A percentile compares a stretch with the other conserved stretches of the same genome.
These are phyloP conservation scores for Phytophthora pinifolia DNA, from an alignment of 352 stramenopile species.

Conservation along the genomic window DNA sequence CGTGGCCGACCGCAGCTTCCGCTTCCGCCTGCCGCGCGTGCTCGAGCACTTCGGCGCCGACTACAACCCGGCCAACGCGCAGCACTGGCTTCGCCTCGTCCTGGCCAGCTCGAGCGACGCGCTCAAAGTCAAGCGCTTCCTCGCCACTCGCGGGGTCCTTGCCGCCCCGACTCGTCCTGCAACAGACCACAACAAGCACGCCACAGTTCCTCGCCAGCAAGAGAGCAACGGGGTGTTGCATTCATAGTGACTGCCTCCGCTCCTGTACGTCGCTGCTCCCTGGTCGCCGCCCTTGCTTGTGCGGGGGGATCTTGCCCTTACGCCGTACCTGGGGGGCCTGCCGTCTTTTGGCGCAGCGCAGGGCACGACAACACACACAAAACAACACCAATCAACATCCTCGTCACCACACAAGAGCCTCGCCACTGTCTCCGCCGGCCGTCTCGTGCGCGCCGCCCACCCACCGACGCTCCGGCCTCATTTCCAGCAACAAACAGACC, in stretches of 20 bases:
- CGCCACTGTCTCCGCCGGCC: slow-evolving; percentile 29
- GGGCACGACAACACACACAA: slow-evolving; percentile 31
- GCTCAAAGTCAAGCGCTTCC: slow-evolving; percentile 44
- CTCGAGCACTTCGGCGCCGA: slow-evolving; percentile 68
- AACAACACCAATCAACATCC: slow-evolving; percentile 43
- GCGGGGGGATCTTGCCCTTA: no score
- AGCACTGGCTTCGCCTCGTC: slow-evolving; percentile 59
- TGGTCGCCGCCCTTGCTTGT: no score
- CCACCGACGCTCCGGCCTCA: neutral
- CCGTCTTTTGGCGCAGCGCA: slow-evolving; percentile 40
- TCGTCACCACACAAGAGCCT: slow-evolving; percentile 32
- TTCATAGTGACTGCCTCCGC: no score
- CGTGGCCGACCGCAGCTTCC: slow-evolving; percentile 42
- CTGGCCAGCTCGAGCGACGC: slow-evolving; percentile 49
- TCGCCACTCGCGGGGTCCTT: slow-evolving; percentile 16
- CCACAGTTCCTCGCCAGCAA: slow-evolving; percentile 29
- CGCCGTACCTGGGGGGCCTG: slow-evolving; percentile 64
- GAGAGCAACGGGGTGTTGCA: slow-evolving; percentile 34
- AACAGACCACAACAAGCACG: no score
- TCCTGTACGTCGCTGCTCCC: no score
- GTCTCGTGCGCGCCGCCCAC: slow-evolving; percentile 24
- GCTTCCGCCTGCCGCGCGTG: slow-evolving; percentile 42
- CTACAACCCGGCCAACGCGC: slow-evolving; percentile 55
- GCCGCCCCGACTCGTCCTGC: no score
- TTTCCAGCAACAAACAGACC: no score